Evolutionary conservation across 2,329 filamentous ascomycete species (phyloP).

Genomic region (Talaromyces sp.): DNA sequence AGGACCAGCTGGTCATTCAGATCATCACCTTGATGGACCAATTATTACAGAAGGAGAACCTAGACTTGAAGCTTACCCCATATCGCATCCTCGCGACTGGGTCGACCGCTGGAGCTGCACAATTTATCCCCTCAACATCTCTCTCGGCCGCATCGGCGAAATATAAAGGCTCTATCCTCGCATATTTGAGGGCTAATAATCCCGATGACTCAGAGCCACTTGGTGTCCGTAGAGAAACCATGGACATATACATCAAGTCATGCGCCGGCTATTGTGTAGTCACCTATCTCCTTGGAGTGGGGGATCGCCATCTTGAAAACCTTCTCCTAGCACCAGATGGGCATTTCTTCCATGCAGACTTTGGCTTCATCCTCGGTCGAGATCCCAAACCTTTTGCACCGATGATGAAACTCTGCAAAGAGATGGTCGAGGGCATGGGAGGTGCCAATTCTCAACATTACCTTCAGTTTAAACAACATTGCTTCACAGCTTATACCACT

Average conservation of each 20-base stretch:
- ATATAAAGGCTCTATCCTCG: conserved; percentile 72
- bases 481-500: conserved; percentile 89
- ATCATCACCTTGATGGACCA: conserved; percentile 99
- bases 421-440: conserved; percentile 99
- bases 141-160: conserved; percentile 80
- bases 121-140: conserved; percentile 84
- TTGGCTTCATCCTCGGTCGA: conserved; percentile 94
- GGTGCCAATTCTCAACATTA: conserved; percentile 78
- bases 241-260: conserved; percentile 93
- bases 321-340: conserved; percentile 83
- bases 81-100: conserved; percentile 96
- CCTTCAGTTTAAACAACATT: conserved; percentile 87
- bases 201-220: conserved; percentile 77
- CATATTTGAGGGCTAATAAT: conserved; percentile 84
- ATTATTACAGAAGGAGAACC: conserved; percentile 88
- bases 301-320: conserved; percentile 93
- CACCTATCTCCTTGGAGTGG: conserved; percentile 93
- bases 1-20: conserved; percentile 94
- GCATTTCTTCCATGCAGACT: conserved; percentile 98
- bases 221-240: conserved; percentile 82
- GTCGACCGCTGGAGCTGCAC: conserved; percentile 81
- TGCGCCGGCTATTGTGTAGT: conserved; percentile 98
- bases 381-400: conserved; percentile 97
- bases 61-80: conserved; percentile 89
- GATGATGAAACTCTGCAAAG: conserved; percentile 92